These are phyloP conservation scores for Dryas integrifolia DNA, from an alignment of 331 rosid species.

Conservation along the genomic window DNA sequence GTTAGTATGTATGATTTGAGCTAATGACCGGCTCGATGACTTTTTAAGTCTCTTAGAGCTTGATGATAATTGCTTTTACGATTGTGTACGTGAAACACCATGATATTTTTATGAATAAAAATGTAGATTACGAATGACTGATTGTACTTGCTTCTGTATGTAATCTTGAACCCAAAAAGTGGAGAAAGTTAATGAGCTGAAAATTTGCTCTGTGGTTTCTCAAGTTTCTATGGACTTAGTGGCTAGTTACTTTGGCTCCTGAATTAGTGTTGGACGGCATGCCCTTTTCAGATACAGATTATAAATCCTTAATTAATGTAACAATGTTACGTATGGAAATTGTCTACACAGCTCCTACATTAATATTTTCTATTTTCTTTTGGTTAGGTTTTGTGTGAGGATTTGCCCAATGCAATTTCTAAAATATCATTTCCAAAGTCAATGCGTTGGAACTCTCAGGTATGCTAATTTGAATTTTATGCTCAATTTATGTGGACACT, in stretches of 20 bases:
- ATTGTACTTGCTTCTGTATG: neutral
- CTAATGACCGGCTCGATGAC: neutral
- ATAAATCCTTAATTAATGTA: neutral
- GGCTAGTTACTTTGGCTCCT: neutral
- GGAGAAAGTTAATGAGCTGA: neutral
- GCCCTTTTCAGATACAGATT: neutral
- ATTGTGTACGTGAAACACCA: neutral
- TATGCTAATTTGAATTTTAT: conserved; percentile 26
- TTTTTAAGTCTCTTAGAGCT: too few species aligned
- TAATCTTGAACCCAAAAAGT: neutral
- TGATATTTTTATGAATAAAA: neutral
- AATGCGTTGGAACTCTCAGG: conserved; percentile 96
- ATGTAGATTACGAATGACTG: neutral
- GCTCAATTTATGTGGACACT: conserved; percentile 5
- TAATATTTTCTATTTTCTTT: neutral
- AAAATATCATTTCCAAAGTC: conserved; percentile 88
- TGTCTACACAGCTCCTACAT: neutral
- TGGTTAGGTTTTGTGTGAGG: conserved; percentile 74
- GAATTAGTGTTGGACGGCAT: neutral
- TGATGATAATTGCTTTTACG: neutral
- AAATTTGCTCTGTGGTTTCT: conserved; percentile 1
- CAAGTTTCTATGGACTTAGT: neutral
- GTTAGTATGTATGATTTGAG: neutral
- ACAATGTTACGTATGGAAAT: too few species aligned
- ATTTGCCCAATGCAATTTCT: conserved; percentile 63